Conservation (phyloP, 1,284 basidiomycete species). For the Pseudozyma hubeiensis region DNA sequence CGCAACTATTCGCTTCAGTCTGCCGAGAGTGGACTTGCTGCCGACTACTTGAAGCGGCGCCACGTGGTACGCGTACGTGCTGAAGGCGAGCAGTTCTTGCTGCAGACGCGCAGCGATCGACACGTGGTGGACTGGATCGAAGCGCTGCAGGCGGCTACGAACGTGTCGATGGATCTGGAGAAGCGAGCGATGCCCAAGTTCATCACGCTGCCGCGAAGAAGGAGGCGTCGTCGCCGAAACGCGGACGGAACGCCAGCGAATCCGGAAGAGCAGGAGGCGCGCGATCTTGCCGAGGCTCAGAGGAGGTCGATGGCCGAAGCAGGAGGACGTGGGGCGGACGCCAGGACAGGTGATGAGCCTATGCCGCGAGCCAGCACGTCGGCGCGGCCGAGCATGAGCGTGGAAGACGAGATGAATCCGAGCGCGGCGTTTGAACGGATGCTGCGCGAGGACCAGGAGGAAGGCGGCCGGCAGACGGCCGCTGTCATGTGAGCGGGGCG, state of each 20-base stretch:
- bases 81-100: slow-evolving; percentile 94
- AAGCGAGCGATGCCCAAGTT: slow-evolving; percentile 74
- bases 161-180: slow-evolving; percentile 90
- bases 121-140: slow-evolving; percentile 96
- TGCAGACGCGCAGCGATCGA: slow-evolving; percentile 87
- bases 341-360: not conserved
- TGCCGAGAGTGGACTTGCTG: slow-evolving; percentile 91
- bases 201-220: slow-evolving; percentile 65
- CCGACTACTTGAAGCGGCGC: slow-evolving; percentile 91
- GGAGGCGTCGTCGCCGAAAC: slow-evolving; percentile 56
- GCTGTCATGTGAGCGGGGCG: slow-evolving; percentile 31
- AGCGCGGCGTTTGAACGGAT: slow-evolving; percentile 58
- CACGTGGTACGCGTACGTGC: slow-evolving; percentile 93
- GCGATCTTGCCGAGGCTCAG: slow-evolving; percentile 62
- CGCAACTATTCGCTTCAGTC: slow-evolving; percentile 84
- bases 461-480: slow-evolving; percentile 27
- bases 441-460: slow-evolving; percentile 58
- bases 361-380: slow-evolving; percentile 30
- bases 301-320: slow-evolving; percentile 57
- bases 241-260: slow-evolving; percentile 38
- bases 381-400: slow-evolving; percentile 33
- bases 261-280: slow-evolving; percentile 50
- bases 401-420: slow-evolving; percentile 49
- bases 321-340: slow-evolving; percentile 7
- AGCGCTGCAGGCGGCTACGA: slow-evolving; percentile 92